Base-by-base conservation (phyloP, 768 basidiomycete genomes). In the Suillus cothurnatus region DNA sequence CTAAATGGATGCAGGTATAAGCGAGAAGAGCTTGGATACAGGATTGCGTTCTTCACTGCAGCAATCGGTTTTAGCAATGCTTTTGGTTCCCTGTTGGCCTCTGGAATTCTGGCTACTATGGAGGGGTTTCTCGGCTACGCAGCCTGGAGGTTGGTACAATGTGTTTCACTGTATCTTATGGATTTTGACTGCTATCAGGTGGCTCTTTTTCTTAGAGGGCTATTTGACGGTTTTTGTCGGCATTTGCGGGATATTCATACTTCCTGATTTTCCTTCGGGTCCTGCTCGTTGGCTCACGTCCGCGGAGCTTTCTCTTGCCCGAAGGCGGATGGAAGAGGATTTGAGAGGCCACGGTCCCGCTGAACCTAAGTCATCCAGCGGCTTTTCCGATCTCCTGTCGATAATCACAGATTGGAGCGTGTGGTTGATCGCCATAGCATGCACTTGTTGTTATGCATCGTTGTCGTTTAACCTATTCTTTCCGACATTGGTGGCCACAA, bases 381-480 rank as follows among this genome's bases (percentile, higher is more conserved):
- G 36, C 14, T 68, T 74, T 11, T 74, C 78, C 38, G 89, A 89
- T 6, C 72, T 92, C 6, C 64, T 73, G 7, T 71, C 87, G 68
- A 88, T 91, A 12, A 34, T 91, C 58, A 79, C 78, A 36, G 92
- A 94, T 72, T 88, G 88, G 89, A 89, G 87, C 74, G 89, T 93
- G 26, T 94, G 91, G 88, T 90, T 84, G 84, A 79, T 94, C 53
- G 82, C 88, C 21, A 64, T 90, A 26, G 82, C 87, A 3, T 73
- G 90, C 62, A 84, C 83, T 12, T 83, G 83, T 64, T 81, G 85
- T 74, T 52, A 28, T 57, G 64, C 89, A 31, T 84, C 87, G 4
- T 68, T 90, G 31, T 86, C 85, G 2, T 93, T 93, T 81, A 89
- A 89, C 73, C 86, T 86, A 17, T 92, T 86, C 73, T 92, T 93